Percentiles rank a stretch among this genome's conserved stretches.
These are phyloP conservation scores for Spergularia bocconei DNA, from an alignment of 148 eudicot species.

Conservation along the genomic window DNA sequence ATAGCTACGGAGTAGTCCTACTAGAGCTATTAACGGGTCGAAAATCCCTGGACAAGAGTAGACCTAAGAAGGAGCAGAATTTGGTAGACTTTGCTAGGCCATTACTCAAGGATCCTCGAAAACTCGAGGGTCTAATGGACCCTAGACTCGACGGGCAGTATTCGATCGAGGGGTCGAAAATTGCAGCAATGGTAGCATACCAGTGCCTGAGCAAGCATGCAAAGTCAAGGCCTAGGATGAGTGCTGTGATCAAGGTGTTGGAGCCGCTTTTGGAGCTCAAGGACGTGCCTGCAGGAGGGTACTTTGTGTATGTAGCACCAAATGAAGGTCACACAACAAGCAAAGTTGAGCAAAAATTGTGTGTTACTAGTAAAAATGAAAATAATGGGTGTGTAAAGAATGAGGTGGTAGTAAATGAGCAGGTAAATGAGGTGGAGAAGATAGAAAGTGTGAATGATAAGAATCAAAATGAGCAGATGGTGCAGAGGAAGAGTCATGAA, in stretches of 20 bases:
- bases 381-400: not conserved
- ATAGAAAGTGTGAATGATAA: constrained; percentile 8
- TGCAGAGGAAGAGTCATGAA: constrained; percentile 3
- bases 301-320: constrained; percentile 46
- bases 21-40: constrained; percentile 60
- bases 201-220: constrained; percentile 53
- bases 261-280: constrained; percentile 40
- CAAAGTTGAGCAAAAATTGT: constrained; percentile 7
- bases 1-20: constrained; percentile 70
- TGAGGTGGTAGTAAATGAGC: not conserved
- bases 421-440: constrained; percentile 7
- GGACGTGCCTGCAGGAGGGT: constrained; percentile 36
- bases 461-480: not conserved
- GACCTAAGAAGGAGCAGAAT: constrained; percentile 47
- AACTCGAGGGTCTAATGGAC: constrained; percentile 53
- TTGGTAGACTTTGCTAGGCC: constrained; percentile 70
- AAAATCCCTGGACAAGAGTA: constrained; percentile 45
- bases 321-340: constrained; percentile 3
- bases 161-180: constrained; percentile 53
- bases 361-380: not conserved
- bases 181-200: constrained; percentile 54
- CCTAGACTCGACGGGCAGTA: constrained; percentile 64
- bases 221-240: constrained; percentile 55
- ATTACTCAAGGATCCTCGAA: constrained; percentile 44
- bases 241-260: constrained; percentile 38